These are phyloP conservation scores for Ceratorhiza oryzae-sativae DNA, from an alignment of 1,284 basidiomycete genomes.

Conservation along the genomic window DNA sequence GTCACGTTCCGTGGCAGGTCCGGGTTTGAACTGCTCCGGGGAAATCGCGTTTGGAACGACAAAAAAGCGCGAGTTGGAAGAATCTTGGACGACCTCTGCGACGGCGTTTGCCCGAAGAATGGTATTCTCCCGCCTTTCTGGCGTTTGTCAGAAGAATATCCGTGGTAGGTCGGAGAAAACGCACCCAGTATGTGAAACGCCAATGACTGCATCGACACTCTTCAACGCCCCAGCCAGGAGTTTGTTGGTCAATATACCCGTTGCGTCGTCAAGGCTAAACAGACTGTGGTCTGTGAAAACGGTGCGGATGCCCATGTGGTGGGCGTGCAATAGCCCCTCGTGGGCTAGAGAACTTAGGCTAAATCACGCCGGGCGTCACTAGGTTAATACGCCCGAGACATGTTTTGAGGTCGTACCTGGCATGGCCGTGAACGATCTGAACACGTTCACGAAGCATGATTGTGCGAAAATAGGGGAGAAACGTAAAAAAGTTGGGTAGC, in stretches of 20 bases:
- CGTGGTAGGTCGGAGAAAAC: constrained; percentile 44
- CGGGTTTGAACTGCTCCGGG: constrained; percentile 83
- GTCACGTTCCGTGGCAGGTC: neutral
- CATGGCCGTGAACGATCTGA: constrained; percentile 91
- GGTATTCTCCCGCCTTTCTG: constrained; percentile 86
- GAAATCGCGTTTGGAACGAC: constrained; percentile 97
- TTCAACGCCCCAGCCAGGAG: constrained; percentile 84
- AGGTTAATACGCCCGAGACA: neutral
- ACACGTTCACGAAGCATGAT: constrained; percentile 90
- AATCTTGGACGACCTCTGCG: constrained; percentile 58
- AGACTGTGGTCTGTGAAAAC: constrained; percentile 98
- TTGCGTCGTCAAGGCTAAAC: constrained; percentile 95
- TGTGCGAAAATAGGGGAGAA: constrained; percentile 87
- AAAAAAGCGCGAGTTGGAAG: constrained; percentile 66
- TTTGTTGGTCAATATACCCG: constrained; percentile 97
- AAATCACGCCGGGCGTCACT: neutral
- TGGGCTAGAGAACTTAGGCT: constrained; percentile 87
- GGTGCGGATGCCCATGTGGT: constrained; percentile 81
- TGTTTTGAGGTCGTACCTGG: constrained; percentile 51
- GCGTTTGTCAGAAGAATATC: neutral
- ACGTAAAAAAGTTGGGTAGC: constrained; percentile 92
- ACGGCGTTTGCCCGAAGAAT: constrained; percentile 71
- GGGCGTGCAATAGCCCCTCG: constrained; percentile 90
- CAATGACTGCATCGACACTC: constrained; percentile 93
- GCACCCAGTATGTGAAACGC: constrained; percentile 96